phyloP scores from a whole-genome alignment of 257 asterid genomes.

The Capsicum pubescens region DNA sequence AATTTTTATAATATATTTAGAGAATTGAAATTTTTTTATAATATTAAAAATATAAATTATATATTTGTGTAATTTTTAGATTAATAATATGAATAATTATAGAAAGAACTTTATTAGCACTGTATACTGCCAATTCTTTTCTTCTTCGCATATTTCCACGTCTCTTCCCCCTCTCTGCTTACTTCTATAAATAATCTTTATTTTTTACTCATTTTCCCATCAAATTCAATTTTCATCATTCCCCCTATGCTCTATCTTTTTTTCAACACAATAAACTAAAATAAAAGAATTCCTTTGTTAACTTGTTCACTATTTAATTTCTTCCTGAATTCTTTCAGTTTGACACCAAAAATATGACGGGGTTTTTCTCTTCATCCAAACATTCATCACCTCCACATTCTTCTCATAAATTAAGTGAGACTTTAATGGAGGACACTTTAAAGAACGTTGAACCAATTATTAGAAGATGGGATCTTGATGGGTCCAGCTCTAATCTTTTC shows the following conservation, averaged over 20 bases:
- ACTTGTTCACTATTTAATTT: constrained; percentile 23
- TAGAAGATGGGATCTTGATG: constrained; percentile 46
- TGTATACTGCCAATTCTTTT: background rate
- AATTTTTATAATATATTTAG: too few species aligned
- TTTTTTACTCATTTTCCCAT: background rate
- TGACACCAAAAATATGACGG: background rate
- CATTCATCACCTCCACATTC: constrained; percentile 5
- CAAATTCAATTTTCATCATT: background rate
- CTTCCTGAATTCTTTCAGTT: background rate
- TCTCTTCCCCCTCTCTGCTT: background rate
- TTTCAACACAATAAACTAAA: background rate
- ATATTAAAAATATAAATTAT: too few species aligned
- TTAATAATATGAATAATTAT: background rate
- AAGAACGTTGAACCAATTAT: constrained; percentile 51
- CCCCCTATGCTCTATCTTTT: background rate
- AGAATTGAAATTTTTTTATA: too few species aligned
- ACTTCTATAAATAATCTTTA: background rate
- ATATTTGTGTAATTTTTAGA: too few species aligned
- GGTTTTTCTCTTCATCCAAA: constrained; percentile 27
- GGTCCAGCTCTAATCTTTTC: constrained; percentile 37
- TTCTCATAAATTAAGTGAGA: constrained; percentile 49
- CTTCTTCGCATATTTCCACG: background rate
- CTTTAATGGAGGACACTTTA: constrained; percentile 47
- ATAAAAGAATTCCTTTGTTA: constrained; percentile 2
- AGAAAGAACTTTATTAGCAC: background rate